Evolutionary conservation across 1,284 basidiomycete genomes (phyloP).

Genomic region (Malassezia cuniculi): DNA sequence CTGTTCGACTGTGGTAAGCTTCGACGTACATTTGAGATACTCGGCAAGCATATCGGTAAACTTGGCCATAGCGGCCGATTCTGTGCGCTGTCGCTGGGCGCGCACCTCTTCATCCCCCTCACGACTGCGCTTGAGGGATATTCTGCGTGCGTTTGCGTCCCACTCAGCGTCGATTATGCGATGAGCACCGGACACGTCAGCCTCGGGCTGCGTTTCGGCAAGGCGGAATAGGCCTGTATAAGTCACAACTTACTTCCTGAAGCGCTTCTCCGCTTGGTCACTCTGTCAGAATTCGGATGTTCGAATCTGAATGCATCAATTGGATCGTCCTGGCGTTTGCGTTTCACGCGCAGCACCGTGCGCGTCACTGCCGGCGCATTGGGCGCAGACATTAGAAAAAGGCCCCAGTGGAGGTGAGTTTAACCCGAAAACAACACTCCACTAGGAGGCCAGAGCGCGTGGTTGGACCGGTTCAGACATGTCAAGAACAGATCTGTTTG

Average conservation of each 20-base stretch:
- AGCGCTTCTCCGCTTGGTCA: no score
- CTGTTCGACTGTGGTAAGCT: not conserved
- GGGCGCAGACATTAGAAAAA: no score
- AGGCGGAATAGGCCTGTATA: conserved; percentile 28
- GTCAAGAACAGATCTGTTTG: not conserved
- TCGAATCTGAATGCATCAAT: conserved; percentile 34
- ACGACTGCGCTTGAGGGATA: conserved; percentile 10
- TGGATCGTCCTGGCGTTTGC: conserved; percentile 32
- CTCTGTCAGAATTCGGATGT: no score
- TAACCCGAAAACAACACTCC: no score
- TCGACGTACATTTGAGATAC: conserved; percentile 11
- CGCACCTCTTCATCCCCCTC: not conserved
- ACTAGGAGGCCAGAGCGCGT: no score
- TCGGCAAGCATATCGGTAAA: conserved; percentile 8
- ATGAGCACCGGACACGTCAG: conserved; percentile 6
- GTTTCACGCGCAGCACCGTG: conserved; percentile 32
- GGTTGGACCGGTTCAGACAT: no score
- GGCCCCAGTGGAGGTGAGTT: no score
- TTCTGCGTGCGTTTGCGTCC: not conserved
- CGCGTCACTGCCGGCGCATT: no score
- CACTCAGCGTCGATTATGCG: conserved; percentile 12
- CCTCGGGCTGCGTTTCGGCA: conserved; percentile 26
- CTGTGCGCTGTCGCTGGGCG: conserved; percentile 7
- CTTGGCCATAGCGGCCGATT: no score
- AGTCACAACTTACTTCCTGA: not conserved